Base-by-base conservation (phyloP, 768 basidiomycete species). In the Termitomyces sp. region DNA sequence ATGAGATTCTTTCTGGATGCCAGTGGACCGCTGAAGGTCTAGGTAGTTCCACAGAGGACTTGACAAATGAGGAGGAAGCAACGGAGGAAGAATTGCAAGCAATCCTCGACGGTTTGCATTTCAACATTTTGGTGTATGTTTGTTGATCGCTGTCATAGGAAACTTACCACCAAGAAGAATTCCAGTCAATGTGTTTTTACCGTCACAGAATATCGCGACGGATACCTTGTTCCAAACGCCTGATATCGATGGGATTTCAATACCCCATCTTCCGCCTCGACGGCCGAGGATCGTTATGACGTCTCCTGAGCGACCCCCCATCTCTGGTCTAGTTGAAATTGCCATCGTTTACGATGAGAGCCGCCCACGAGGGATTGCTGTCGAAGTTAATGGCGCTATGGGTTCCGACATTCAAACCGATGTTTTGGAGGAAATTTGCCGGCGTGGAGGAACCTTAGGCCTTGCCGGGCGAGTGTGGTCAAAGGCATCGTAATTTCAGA, bases 141-240 rank as follows among this genome's bases (percentile, higher is more conserved):
- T 48, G 7, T 51, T 51, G n/a, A 51, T 47, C 23, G 61, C 59
- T 8, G 21, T 21, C 62, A 51, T 30, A 87, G 85, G 85, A 5
- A 77, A 77, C 0, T 66, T 79, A 45, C 67, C 63, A 5, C 85
- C 86, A 0, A 76, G 72, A 17, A 81, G 79, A 63, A 87, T 93
- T 43, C 89, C 91, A 3, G 87, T 91, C 45, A 89, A 86, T 55
- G 75, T 90, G 12, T 81, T 78, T 62, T 71, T 91, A 45, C 82
- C 84, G 3, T 72, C 78, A 33, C 68, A 68, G 19, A 69, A 62
- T 61, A 66, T 48, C 33, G 56, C 69, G 7, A 62, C 73, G 0
- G 74, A 77, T 50, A 63, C 71, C n/a, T 64, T 78, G 11, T 83
- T 84, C 63, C 78, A 75, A 46, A 65, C 74, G 15, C 56, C 72